A percentile compares a stretch with the other conserved stretches of the same genome.
These are phyloP conservation scores for Ormosia emarginata DNA, from an alignment of 306 rosid genomes.

Conservation along the genomic window DNA sequence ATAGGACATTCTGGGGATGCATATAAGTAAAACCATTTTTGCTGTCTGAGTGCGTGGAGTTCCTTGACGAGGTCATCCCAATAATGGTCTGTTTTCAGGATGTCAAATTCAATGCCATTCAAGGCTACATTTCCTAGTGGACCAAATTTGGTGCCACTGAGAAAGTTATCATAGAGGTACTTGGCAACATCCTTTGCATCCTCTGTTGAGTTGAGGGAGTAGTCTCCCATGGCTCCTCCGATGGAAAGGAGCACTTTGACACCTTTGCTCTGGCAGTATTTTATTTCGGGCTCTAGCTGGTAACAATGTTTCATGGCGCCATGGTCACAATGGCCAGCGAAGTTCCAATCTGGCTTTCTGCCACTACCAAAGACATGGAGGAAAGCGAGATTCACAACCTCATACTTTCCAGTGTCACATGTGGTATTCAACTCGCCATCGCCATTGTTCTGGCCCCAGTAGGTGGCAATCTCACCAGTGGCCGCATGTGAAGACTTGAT, in stretches of 20 bases:
- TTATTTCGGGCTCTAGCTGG: constrained; percentile 11
- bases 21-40: constrained; percentile 11
- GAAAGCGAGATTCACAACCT: constrained; percentile 34
- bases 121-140: constrained; percentile 35
- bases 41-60: neutral
- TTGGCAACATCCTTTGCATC: constrained; percentile 29
- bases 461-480: constrained; percentile 22
- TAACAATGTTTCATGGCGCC: neutral
- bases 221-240: constrained; percentile 22
- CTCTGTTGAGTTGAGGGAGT: constrained; percentile 20
- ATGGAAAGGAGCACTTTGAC: constrained; percentile 48
- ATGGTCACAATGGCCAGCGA: constrained; percentile 44
- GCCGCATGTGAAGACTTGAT: neutral
- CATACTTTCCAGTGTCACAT: constrained; percentile 38
- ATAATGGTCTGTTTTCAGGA: constrained; percentile 8
- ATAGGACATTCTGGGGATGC: constrained; percentile 56
- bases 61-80: constrained; percentile 34
- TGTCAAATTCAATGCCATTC: constrained; percentile 49
- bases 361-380: constrained; percentile 36
- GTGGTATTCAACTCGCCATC: constrained; percentile 38
- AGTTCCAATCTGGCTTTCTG: constrained; percentile 5
- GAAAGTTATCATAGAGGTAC: constrained; percentile 41
- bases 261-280: constrained; percentile 23
- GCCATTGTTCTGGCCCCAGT: constrained; percentile 37
- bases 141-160: constrained; percentile 27